Evolutionary conservation across 257 asterid species (phyloP).

Genomic region (Capsicum baccatum): DNA sequence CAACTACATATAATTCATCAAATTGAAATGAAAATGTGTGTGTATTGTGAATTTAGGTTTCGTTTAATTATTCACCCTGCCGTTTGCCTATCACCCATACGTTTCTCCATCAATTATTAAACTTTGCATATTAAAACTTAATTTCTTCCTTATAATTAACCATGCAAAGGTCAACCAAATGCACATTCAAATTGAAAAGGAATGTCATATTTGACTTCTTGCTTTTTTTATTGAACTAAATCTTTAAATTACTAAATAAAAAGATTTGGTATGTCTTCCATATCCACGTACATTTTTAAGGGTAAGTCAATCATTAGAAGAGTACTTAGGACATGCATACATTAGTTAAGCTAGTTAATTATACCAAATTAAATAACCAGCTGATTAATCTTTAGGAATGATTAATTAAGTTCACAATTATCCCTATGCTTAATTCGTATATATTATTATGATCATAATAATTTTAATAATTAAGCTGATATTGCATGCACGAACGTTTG

Average conservation of each 20-base stretch:
- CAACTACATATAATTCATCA: not conserved
- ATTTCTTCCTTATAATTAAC: not conserved
- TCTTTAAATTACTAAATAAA: constrained; percentile 16
- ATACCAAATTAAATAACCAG: not conserved
- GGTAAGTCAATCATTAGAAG: not conserved
- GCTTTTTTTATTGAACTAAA: not conserved
- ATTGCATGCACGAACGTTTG: not conserved
- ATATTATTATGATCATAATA: not conserved
- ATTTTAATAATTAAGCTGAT: not conserved
- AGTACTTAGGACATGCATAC: not conserved
- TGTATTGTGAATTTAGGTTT: not conserved
- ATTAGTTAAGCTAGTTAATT: not conserved
- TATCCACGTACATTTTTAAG: not conserved
- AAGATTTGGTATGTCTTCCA: not conserved
- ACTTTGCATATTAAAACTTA: not conserved
- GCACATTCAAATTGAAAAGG: not conserved
- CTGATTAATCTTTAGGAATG: not conserved
- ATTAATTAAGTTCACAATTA: not conserved
- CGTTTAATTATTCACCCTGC: not conserved
- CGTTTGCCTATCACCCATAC: not conserved
- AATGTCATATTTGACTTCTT: not conserved
- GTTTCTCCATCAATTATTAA: constrained; percentile 1
- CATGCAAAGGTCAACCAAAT: not conserved
- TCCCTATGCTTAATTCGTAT: not conserved
- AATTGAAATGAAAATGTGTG: not conserved